phyloP scores from a whole-genome alignment of 495 filamentous ascomycete species.

The Tricharina praecox region DNA sequence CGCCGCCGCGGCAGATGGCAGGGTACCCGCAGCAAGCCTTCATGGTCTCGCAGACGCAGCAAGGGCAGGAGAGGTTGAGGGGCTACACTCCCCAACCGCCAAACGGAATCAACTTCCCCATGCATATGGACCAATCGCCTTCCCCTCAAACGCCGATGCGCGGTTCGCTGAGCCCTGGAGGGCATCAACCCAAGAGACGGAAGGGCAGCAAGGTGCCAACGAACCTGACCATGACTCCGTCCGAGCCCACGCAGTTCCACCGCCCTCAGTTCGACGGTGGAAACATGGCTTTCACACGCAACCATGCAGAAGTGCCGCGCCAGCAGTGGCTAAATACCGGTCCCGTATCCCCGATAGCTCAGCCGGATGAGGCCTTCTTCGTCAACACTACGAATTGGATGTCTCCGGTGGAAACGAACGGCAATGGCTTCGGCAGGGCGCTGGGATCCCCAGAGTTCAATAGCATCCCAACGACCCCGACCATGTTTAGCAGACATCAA shows the following conservation, averaged over 20 bases:
- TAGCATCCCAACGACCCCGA: too few relatives aligned
- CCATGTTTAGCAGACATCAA: too few relatives aligned
- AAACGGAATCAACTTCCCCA: background rate
- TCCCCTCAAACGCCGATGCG: background rate
- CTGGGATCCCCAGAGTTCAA: background rate
- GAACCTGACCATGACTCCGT: slow-evolving; percentile 60
- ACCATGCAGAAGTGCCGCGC: slow-evolving; percentile 6
- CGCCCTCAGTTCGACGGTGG: background rate
- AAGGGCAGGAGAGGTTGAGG: background rate
- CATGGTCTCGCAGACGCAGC: background rate
- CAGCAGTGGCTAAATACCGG: background rate
- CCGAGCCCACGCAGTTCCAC: slow-evolving; percentile 33
- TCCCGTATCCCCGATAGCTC: background rate
- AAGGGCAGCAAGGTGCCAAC: slow-evolving; percentile 61
- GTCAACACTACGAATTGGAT: background rate
- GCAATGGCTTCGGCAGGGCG: background rate
- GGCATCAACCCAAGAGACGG: slow-evolving; percentile 50
- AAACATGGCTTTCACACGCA: background rate
- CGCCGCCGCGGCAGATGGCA: background rate
- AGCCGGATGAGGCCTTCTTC: background rate
- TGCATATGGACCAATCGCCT: slow-evolving; percentile 14
- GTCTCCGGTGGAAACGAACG: slow-evolving; percentile 2
- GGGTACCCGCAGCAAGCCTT: slow-evolving; percentile 1
- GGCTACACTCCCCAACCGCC: background rate
- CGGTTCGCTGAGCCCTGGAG: slow-evolving; percentile 31